Evolutionary conservation across 176 grass and related monocot genomes (phyloP).

Genomic region (Phragmites australis): DNA sequence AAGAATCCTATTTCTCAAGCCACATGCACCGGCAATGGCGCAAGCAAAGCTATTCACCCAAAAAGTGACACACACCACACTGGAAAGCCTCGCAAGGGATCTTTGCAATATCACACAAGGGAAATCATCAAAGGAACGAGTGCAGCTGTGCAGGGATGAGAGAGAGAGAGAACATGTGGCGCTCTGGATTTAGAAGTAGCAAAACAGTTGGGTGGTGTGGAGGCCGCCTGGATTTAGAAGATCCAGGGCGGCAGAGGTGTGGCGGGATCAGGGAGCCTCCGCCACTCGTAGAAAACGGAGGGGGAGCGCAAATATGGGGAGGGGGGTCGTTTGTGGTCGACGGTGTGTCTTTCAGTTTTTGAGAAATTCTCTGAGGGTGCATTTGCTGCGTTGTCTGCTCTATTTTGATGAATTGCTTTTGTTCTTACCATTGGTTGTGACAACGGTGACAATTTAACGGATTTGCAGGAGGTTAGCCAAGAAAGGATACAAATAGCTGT

Average conservation of each 20-base stretch:
- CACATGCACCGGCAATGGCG: constrained; percentile 26
- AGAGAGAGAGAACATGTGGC: background rate
- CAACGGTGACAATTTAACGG: background rate
- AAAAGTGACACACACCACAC: constrained; percentile 37
- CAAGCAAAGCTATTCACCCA: constrained; percentile 21
- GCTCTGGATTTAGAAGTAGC: constrained; percentile 1
- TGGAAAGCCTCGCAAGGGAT: constrained; percentile 45
- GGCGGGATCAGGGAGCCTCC: constrained; percentile 21
- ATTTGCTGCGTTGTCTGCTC: constrained; percentile 35
- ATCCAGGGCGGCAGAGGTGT: background rate
- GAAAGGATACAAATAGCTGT: background rate
- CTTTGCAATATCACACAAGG: constrained; percentile 34
- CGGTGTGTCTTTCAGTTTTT: constrained; percentile 27
- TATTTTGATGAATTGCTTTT: constrained; percentile 36
- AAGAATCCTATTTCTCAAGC: constrained; percentile 36
- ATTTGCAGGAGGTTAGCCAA: constrained; percentile 12
- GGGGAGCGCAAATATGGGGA: background rate
- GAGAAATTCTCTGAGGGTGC: constrained; percentile 15
- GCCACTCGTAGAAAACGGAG: constrained; percentile 36
- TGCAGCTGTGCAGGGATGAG: background rate
- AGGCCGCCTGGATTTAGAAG: constrained; percentile 44
- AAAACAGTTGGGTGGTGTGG: constrained; percentile 32
- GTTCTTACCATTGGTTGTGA: background rate
- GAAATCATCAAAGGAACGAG: constrained; percentile 23
- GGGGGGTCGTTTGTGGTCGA: constrained; percentile 35